These are phyloP conservation scores for Areca catechu DNA, from an alignment of 176 grass and related monocot genomes.

Conservation along the genomic window DNA sequence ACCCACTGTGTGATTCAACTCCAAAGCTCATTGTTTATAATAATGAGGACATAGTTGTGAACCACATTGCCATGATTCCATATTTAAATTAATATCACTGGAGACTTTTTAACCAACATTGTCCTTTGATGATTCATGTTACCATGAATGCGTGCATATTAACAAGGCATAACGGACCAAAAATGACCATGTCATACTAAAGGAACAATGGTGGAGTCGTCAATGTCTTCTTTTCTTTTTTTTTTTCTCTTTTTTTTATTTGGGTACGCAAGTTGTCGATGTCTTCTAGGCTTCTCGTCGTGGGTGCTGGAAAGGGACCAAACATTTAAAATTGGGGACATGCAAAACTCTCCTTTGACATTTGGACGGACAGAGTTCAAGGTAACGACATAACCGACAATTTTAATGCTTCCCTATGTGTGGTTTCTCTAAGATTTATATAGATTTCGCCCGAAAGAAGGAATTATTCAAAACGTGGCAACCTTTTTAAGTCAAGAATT, in stretches of 20 bases:
- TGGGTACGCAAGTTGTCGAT: neutral
- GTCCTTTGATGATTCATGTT: neutral
- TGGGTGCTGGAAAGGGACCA: neutral
- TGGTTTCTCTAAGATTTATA: neutral
- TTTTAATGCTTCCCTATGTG: neutral
- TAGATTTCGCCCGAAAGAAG: neutral
- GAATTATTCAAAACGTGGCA: neutral
- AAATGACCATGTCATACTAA: neutral
- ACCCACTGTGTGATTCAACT: neutral
- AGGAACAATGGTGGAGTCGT: neutral
- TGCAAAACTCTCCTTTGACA: neutral
- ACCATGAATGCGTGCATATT: neutral
- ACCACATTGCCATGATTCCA: neutral
- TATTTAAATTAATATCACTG: neutral
- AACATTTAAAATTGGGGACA: neutral
- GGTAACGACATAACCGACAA: neutral
- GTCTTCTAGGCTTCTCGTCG: neutral
- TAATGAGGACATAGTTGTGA: neutral
- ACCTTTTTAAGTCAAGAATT: slow-evolving; percentile 1
- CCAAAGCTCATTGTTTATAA: neutral
- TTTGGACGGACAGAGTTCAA: neutral
- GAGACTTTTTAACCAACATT: too few species aligned
- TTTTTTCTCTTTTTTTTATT: too few species aligned
- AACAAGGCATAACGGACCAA: neutral
- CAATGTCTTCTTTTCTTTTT: neutral